Base-by-base conservation (phyloP, 257 asterid genomes). In the Penstemon eatonii region DNA sequence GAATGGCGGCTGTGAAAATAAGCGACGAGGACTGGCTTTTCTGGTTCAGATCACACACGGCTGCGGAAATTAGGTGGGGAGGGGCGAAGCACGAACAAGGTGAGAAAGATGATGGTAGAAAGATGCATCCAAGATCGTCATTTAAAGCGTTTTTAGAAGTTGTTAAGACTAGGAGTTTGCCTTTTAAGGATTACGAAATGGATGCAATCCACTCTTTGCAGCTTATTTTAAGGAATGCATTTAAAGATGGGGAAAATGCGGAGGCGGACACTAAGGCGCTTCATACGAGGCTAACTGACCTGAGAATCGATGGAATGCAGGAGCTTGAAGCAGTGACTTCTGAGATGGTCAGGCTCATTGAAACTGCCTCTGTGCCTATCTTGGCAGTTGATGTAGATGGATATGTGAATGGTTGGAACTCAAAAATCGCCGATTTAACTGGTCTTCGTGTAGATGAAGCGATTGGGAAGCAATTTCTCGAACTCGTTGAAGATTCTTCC, bases 31-130 rank as follows among this genome's bases (percentile, higher is more conserved):
- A 90, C 70, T 90, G 95, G 99, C 92, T 93, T 15, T 88, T 93
- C 78, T 93, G 99, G 99, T 93, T 87, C 76, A 80, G 99, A 66
- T 84, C 96, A 15, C 97, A 90, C 77, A 84, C 97, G n/a, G 99
- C 97, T 46, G 85, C 87, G 0, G 97, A 85, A 69, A 70, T 90
- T 52, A 85, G 91, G 18, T 93, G 97, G 97, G 95, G 96, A 53
- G 96, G 98, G 12, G 97, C 95, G 2, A 93, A 93, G 78, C 97
- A 93, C 18, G 95, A 88, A 62, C 83, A 69, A 0, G 92, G 81
- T 6, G 91, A 88, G 45, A 80, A 82, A 80, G 98, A 90, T 63
- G 97, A 90, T 64, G 96, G 94, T 8, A 71, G 82, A 74, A 88
- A 83, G 82, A 85, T 93, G 95, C 98, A 90, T 69, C 97, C 97